These are phyloP conservation scores for Thelonectria discophora DNA, from an alignment of 2,329 filamentous ascomycete genomes.

Conservation along the genomic window DNA sequence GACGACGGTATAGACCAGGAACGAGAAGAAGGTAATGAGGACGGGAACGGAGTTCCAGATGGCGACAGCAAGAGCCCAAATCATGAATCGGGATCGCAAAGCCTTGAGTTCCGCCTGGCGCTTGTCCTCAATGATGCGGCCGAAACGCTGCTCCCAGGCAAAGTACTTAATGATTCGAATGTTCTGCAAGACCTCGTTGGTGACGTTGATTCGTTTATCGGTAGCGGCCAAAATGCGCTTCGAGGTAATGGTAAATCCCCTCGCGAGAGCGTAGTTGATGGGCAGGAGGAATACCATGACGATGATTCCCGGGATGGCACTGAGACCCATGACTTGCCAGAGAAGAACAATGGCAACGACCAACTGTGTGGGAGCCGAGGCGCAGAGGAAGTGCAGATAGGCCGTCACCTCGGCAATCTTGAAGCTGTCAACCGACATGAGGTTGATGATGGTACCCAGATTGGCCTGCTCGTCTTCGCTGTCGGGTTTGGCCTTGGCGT, in stretches of 20 bases:
- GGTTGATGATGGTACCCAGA: constrained; percentile 96
- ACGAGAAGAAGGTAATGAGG: constrained; percentile 95
- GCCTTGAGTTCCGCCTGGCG: constrained; percentile 79
- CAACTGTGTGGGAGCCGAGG: constrained; percentile 88
- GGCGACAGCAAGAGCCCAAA: constrained; percentile 92
- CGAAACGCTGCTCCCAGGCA: constrained; percentile 95
- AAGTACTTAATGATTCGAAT: constrained; percentile 99
- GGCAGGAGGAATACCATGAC: constrained; percentile 91
- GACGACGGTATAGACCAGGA: constrained; percentile 89
- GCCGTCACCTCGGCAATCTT: constrained; percentile 95
- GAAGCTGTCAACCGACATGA: constrained; percentile 99
- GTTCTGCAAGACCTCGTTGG: constrained; percentile 96
- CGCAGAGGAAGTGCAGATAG: constrained; percentile 96
- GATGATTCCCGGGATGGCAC: constrained; percentile 90
- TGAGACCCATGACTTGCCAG: constrained; percentile 89
- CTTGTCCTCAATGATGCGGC: constrained; percentile 88
- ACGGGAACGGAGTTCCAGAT: constrained; percentile 97
- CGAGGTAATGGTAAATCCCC: constrained; percentile 84
- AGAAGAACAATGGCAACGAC: constrained; percentile 81
- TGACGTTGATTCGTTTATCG: constrained; percentile 94
- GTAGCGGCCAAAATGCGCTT: constrained; percentile 93
- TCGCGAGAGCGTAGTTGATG: constrained; percentile 88
- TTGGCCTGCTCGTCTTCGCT: constrained; percentile 79
- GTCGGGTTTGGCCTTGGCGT: constrained; percentile 48
- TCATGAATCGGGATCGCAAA: constrained; percentile 82